phyloP scores from a whole-genome alignment of 2,329 filamentous ascomycete genomes.

The Cadophora malorum region DNA sequence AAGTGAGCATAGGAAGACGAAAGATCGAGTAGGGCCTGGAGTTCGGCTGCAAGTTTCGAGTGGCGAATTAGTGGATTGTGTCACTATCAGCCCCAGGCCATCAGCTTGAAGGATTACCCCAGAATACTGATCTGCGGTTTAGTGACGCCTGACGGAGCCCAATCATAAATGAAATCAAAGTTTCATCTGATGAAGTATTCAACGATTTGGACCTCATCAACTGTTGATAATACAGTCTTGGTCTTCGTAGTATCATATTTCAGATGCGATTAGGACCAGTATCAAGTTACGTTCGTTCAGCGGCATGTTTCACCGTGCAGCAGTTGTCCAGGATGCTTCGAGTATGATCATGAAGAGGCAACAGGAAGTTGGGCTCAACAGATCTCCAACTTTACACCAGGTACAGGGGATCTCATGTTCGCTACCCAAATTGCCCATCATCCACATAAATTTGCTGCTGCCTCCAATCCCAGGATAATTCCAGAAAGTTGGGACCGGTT shows the following conservation, averaged over 20 bases:
- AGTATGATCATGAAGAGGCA: neutral
- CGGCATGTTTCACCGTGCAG: too few relatives aligned
- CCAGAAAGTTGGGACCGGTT: conserved; percentile 11
- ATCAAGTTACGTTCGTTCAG: too few relatives aligned
- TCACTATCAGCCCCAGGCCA: neutral
- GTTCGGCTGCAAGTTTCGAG: neutral
- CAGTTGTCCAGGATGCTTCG: too few relatives aligned
- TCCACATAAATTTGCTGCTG: neutral
- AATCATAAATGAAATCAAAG: neutral
- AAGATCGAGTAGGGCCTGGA: neutral
- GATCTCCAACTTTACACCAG: neutral
- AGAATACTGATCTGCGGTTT: conserved; percentile 2
- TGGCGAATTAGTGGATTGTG: neutral
- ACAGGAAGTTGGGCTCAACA: neutral
- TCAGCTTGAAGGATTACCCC: conserved; percentile 2
- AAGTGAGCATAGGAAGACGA: too few relatives aligned
- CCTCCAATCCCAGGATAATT: neutral
- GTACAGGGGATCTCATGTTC: neutral
- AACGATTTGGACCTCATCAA: neutral
- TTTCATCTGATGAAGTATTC: neutral
- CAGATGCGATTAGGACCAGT: too few relatives aligned
- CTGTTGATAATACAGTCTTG: too few relatives aligned
- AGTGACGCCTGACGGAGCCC: conserved; percentile 7
- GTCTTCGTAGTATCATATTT: too few relatives aligned
- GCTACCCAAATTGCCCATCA: neutral